phyloP scores from a whole-genome alignment of 495 filamentous ascomycete species.

The Penicillium steckii region DNA sequence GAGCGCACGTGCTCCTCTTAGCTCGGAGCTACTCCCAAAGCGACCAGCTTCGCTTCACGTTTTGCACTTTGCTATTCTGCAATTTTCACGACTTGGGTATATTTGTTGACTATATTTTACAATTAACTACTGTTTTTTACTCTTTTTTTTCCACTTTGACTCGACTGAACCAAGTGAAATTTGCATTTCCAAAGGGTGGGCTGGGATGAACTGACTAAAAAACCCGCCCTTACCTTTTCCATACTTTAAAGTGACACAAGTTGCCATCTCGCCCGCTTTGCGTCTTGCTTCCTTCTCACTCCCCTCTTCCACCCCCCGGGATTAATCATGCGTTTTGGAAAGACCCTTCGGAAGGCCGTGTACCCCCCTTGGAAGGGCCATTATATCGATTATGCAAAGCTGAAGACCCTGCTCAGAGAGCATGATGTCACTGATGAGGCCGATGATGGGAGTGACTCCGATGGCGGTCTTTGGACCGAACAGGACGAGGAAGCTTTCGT shows the following conservation, averaged over 20 bases:
- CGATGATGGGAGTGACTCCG: conserved; percentile 53
- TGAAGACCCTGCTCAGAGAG: conserved; percentile 85
- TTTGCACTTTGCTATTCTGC: background rate
- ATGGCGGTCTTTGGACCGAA: conserved; percentile 74
- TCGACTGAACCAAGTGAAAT: too few species aligned
- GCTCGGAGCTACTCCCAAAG: background rate
- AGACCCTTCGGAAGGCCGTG: conserved; percentile 72
- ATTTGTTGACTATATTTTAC: too few species aligned
- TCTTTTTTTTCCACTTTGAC: too few species aligned
- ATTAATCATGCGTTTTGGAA: conserved; percentile 86
- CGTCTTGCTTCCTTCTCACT: conserved; percentile 5
- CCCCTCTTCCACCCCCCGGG: background rate
- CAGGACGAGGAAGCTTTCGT: conserved; percentile 93
- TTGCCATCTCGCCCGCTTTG: background rate
- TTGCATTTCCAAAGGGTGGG: too few species aligned
- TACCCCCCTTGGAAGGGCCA: conserved; percentile 89
- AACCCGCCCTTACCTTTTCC: background rate
- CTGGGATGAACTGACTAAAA: too few species aligned
- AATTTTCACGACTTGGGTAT: background rate
- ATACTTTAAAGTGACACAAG: conserved; percentile 1
- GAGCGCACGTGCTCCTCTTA: conserved; percentile 7
- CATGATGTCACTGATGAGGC: conserved; percentile 50
- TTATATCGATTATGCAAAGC: conserved; percentile 92
- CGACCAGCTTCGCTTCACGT: background rate
- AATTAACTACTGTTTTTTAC: too few species aligned